phyloP scores from a whole-genome alignment of 306 rosid genomes.

The Malus sylvestris region DNA sequence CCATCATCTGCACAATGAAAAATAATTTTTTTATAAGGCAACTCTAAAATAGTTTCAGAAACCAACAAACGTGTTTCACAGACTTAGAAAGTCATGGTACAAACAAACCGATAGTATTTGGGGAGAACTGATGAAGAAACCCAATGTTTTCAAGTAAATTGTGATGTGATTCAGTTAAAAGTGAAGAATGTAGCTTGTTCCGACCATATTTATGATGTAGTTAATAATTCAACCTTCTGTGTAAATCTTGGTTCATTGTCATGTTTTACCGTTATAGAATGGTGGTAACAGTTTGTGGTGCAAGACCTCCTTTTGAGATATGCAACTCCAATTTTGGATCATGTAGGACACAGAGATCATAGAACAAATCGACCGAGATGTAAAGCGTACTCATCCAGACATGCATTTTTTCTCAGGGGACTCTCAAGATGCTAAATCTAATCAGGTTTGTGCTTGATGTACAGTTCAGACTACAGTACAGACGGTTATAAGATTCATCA shows the following conservation, averaged over 20 bases:
- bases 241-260: neutral
- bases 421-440: slow-evolving; percentile 75
- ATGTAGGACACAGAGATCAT: slow-evolving; percentile 90
- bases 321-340: slow-evolving; percentile 19
- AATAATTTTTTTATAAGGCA: too few relatives aligned
- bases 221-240: neutral
- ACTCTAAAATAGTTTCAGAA: too few relatives aligned
- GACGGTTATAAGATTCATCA: neutral
- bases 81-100: too few relatives aligned
- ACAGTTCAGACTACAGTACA: slow-evolving; percentile 2
- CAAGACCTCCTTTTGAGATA: slow-evolving; percentile 2
- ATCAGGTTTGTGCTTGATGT: slow-evolving; percentile 51
- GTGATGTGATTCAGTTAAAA: too few relatives aligned
- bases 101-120: too few relatives aligned
- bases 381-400: slow-evolving; percentile 98
- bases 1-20: too few relatives aligned
- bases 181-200: neutral
- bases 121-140: too few relatives aligned
- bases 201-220: neutral
- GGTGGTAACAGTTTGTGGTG: neutral
- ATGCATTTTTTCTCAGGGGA: slow-evolving; percentile 92
- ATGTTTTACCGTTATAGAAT: neutral
- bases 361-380: slow-evolving; percentile 97
- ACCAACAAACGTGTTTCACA: too few relatives aligned
- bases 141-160: too few relatives aligned